Conservation (phyloP, 306 rosid species). For the Begonia loranthoides region DNA sequence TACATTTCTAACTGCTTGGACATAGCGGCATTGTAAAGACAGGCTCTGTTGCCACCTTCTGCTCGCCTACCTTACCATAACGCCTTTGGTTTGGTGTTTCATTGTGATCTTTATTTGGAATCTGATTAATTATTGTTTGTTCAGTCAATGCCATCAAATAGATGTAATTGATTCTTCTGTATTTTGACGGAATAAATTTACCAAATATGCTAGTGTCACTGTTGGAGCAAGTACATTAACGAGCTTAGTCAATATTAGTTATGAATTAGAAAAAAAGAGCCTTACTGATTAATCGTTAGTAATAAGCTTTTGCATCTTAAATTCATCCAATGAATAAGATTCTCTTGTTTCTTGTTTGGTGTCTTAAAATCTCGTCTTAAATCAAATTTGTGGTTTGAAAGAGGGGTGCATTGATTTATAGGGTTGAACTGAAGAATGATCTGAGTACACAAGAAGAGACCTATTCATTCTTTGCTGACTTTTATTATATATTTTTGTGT, state of each 20-base stretch:
- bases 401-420: too few relatives aligned
- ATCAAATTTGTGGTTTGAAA: too few relatives aligned
- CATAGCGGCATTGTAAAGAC: conserved; percentile 36
- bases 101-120: background rate
- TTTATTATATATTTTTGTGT: too few relatives aligned
- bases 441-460: too few relatives aligned
- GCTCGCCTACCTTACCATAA: conserved; percentile 89
- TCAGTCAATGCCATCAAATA: background rate
- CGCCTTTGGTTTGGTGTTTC: background rate
- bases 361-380: too few relatives aligned
- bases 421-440: too few relatives aligned
- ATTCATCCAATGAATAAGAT: too few relatives aligned
- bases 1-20: too few relatives aligned
- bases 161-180: background rate
- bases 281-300: too few relatives aligned
- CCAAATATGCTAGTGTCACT: background rate
- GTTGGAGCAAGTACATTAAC: background rate
- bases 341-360: too few relatives aligned
- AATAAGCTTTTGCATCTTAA: too few relatives aligned
- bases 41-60: conserved; percentile 36
- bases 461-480: too few relatives aligned
- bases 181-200: background rate
- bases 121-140: background rate
- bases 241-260: background rate
- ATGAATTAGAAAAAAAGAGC: background rate